Conservation (phyloP, 768 basidiomycete genomes). For the Galerina sulciceps region DNA sequence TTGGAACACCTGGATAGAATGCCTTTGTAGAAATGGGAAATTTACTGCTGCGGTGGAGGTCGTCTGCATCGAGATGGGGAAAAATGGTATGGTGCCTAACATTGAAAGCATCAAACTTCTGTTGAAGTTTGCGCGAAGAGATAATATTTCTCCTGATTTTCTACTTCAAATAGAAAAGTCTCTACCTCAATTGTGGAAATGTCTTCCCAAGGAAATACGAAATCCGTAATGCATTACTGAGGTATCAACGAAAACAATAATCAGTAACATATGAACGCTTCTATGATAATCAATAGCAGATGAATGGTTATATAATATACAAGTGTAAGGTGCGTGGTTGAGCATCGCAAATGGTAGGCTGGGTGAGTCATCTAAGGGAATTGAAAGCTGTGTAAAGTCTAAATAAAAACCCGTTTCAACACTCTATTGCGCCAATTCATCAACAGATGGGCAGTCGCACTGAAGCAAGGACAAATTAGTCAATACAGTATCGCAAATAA, state of each 20-base stretch:
- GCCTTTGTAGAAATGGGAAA: conserved; percentile 73
- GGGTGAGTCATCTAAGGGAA: conserved; percentile 53
- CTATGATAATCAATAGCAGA: conserved; percentile 28
- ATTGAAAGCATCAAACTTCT: conserved; percentile 55
- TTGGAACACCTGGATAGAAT: conserved; percentile 87
- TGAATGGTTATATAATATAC: conserved; percentile 21
- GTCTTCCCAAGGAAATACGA: conserved; percentile 22
- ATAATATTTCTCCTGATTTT: conserved; percentile 34
- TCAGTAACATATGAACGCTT: conserved; percentile 20
- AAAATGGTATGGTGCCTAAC: conserved; percentile 49
- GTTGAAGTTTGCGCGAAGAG: conserved; percentile 52
- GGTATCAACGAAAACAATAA: neutral
- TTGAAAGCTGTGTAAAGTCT: conserved; percentile 39
- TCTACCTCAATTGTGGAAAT: conserved; percentile 42
- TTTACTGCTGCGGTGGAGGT: conserved; percentile 70
- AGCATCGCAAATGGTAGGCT: conserved; percentile 55
- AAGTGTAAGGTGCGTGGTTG: conserved; percentile 59
- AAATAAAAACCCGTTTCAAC: conserved; percentile 15
- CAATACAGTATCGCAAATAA: conserved; percentile 2
- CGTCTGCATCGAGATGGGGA: conserved; percentile 68
- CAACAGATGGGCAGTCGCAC: conserved; percentile 89
- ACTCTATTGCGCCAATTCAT: conserved; percentile 60
- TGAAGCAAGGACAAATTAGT: conserved; percentile 30
- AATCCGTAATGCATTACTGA: conserved; percentile 15
- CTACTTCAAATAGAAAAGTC: conserved; percentile 45